Percentiles rank a stretch among this genome's conserved stretches.
Evolutionary conservation across 768 basidiomycete species (phyloP).

Genomic region (Pisolithus sp.): DNA sequence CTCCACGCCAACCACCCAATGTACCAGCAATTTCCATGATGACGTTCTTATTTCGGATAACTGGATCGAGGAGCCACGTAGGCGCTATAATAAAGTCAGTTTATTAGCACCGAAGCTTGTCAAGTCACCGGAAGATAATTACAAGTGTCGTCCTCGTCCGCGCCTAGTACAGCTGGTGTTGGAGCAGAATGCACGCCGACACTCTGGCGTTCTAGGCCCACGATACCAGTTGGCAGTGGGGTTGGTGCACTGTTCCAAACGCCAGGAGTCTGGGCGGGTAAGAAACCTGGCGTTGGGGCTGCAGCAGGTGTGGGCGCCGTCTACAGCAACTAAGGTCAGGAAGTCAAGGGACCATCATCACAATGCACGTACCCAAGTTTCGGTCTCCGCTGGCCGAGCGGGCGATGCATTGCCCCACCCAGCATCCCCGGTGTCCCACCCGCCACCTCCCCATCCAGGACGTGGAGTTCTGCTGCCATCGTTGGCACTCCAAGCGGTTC

Average conservation of each 20-base stretch:
- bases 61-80: slow-evolving; percentile 22
- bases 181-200: slow-evolving; percentile 22
- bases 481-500: slow-evolving; percentile 46
- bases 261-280: slow-evolving; percentile 25
- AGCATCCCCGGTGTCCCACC: slow-evolving; percentile 19
- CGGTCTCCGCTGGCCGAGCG: slow-evolving; percentile 23
- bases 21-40: slow-evolving; percentile 25
- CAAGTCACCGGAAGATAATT: slow-evolving; percentile 14
- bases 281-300: slow-evolving; percentile 33
- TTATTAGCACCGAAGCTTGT: slow-evolving; percentile 12
- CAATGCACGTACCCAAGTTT: slow-evolving; percentile 31
- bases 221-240: slow-evolving; percentile 17
- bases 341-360: slow-evolving; percentile 11
- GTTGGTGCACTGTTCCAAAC: slow-evolving; percentile 28
- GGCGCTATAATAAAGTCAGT: slow-evolving; percentile 13
- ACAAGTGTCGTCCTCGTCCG: slow-evolving; percentile 26
- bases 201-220: slow-evolving; percentile 14
- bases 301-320: slow-evolving; percentile 34
- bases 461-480: slow-evolving; percentile 48
- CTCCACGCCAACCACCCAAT: slow-evolving; percentile 19
- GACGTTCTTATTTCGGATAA: slow-evolving; percentile 23
- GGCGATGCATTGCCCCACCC: slow-evolving; percentile 28
- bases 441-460: slow-evolving; percentile 30
- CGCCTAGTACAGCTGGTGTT: slow-evolving; percentile 22
- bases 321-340: slow-evolving; percentile 12